These are phyloP conservation scores for Solioccasus polychromus DNA, from an alignment of 768 basidiomycete genomes.

Conservation along the genomic window DNA sequence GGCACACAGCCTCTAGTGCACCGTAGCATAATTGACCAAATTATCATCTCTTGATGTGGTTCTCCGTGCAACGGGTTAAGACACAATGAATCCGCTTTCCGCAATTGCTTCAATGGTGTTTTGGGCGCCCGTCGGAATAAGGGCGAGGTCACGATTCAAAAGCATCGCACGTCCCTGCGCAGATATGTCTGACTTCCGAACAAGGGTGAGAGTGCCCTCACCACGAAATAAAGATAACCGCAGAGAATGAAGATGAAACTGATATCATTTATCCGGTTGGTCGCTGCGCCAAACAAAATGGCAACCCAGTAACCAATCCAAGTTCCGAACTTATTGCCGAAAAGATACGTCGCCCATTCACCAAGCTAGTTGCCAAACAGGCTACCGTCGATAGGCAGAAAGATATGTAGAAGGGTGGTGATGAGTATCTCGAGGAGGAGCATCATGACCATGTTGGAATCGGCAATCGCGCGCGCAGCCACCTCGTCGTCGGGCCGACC, in stretches of 20 bases:
- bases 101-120: conserved; percentile 3
- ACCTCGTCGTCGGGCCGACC: too few relatives aligned
- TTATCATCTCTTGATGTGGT: background rate
- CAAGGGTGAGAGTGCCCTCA: conserved; percentile 2
- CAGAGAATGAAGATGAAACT: background rate
- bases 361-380: background rate
- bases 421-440: background rate
- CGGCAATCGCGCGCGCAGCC: too few relatives aligned
- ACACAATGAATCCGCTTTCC: conserved; percentile 2
- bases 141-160: conserved; percentile 1
- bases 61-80: background rate
- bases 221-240: background rate
- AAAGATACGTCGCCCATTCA: background rate
- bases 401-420: background rate
- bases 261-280: background rate
- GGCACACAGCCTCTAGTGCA: background rate
- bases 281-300: background rate
- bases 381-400: background rate
- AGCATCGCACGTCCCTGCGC: background rate
- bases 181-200: background rate
- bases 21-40: background rate
- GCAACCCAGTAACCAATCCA: background rate
- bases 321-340: background rate
- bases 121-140: conserved; percentile 1
- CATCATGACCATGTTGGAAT: background rate